phyloP scores from a whole-genome alignment of 306 rosid species.

The Sophora flavescens region DNA sequence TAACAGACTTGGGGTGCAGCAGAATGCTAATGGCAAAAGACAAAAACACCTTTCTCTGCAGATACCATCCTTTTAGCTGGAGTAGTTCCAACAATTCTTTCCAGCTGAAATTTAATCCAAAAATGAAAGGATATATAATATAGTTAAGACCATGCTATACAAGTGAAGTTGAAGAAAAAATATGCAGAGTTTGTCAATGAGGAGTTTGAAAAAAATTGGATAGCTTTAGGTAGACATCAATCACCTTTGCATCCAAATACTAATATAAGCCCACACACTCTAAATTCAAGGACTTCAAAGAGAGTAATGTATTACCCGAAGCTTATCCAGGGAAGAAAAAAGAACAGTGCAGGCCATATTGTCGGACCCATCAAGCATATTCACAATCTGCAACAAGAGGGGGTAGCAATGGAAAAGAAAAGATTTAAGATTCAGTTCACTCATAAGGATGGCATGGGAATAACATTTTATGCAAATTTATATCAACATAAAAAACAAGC shows the following conservation, averaged over 20 bases:
- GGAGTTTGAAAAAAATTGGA: not conserved
- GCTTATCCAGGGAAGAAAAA: constrained; percentile 78
- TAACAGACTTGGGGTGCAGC: not conserved
- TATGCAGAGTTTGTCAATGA: not conserved
- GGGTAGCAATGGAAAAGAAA: not conserved
- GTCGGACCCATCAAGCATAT: constrained; percentile 77
- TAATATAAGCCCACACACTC: constrained; percentile 8
- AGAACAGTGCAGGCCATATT: constrained; percentile 70
- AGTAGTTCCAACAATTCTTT: constrained; percentile 57
- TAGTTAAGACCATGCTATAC: not conserved
- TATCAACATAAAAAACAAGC: constrained; percentile 10
- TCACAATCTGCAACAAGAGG: constrained; percentile 69
- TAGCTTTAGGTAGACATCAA: not conserved
- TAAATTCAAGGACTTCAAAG: constrained; percentile 36
- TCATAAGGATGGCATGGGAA: not conserved
- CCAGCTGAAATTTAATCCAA: constrained; percentile 49
- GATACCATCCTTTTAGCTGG: constrained; percentile 49
- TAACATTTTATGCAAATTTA: constrained; percentile 15
- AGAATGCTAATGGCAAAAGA: constrained; percentile 48
- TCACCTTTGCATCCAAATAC: not conserved
- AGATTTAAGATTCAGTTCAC: constrained; percentile 1
- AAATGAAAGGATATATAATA: not conserved
- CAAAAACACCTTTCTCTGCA: constrained; percentile 58
- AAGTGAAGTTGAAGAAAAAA: constrained; percentile 5
- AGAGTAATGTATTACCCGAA: constrained; percentile 60